Evolutionary conservation across 1,284 basidiomycete species (phyloP), one percentile per base, ranked within the genome.

Genomic region (Irpex sp.): DNA sequence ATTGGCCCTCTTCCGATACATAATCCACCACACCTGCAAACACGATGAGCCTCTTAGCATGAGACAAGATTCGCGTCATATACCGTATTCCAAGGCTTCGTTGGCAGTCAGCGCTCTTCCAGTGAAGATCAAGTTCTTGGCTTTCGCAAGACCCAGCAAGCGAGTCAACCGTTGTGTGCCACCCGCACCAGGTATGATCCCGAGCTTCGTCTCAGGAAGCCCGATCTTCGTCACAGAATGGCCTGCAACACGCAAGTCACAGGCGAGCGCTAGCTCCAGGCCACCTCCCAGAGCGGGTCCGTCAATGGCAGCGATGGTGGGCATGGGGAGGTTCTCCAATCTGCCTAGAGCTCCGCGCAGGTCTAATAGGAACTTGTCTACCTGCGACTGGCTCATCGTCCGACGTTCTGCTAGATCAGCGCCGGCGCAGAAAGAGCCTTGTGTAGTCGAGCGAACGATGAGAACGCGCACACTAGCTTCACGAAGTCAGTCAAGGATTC

Each of bases 111-210:
- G 72, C 59, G 83, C 76, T 6, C 86, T 81, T 5, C 88, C 90
- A 2, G 91, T 92, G 71, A 90, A 94, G 61, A 96, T 91, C 47
- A 96, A 77, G 68, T 95, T 91, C 74, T 97, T 98, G 5, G 95
- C 89, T 72, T 86, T 90, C 48, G 93, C 81, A 19, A 87, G 73
- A 1, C 96, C 95, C 10, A 98, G 75, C 19, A 97, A 75, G 51
- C 93, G 85, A 2, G 93, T 87, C 18, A 91, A 82, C 39, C 96
- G 83, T 69, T 96, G 94, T 0, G 95, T 98, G 1, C 94, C 94
- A 2, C 94, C 94, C n/a, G 93, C 94, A 56, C 95, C 95, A 12
- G 95, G 95, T 61, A 98, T 97, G 66, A 98, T 97, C 5, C 94
- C 95, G 19, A 96, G 80, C 59, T 87, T 83, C 3, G 87, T 88